Evolutionary conservation across 2,329 filamentous ascomycete species (phyloP).

Genomic region (Myotisia sp.): DNA sequence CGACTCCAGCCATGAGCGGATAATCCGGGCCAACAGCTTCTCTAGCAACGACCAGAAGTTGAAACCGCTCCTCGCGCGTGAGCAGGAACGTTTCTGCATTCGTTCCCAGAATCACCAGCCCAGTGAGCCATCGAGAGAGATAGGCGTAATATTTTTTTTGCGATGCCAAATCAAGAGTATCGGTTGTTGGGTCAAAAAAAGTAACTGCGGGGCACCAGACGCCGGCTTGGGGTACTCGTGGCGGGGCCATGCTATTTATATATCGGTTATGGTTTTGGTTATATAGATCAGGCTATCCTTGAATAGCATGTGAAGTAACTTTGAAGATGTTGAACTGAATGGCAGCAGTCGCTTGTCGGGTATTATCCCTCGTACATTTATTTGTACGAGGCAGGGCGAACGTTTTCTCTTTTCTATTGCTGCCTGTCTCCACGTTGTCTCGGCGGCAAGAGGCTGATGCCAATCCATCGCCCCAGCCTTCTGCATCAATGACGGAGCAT

Average conservation of each 20-base stretch:
- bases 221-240: slow-evolving; percentile 21
- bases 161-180: slow-evolving; percentile 34
- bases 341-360: too few relatives aligned
- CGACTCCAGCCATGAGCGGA: slow-evolving; percentile 50
- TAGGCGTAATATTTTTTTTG: slow-evolving; percentile 41
- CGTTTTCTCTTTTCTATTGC: too few relatives aligned
- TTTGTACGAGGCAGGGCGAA: too few relatives aligned
- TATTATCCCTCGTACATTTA: too few relatives aligned
- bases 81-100: slow-evolving; percentile 44
- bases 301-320: too few relatives aligned
- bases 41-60: slow-evolving; percentile 44
- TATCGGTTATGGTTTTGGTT: not conserved
- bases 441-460: too few relatives aligned
- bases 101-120: slow-evolving; percentile 41
- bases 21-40: slow-evolving; percentile 38
- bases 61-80: slow-evolving; percentile 44
- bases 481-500: too few relatives aligned
- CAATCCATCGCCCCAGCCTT: too few relatives aligned
- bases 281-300: too few relatives aligned
- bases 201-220: slow-evolving; percentile 43
- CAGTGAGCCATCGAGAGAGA: slow-evolving; percentile 37
- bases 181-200: slow-evolving; percentile 38
- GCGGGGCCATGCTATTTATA: slow-evolving; percentile 9
- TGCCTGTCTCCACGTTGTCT: too few relatives aligned
- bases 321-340: too few relatives aligned